Base-by-base conservation (phyloP, 2,329 filamentous ascomycete genomes). In the Calonectria pseudoturangicola region DNA sequence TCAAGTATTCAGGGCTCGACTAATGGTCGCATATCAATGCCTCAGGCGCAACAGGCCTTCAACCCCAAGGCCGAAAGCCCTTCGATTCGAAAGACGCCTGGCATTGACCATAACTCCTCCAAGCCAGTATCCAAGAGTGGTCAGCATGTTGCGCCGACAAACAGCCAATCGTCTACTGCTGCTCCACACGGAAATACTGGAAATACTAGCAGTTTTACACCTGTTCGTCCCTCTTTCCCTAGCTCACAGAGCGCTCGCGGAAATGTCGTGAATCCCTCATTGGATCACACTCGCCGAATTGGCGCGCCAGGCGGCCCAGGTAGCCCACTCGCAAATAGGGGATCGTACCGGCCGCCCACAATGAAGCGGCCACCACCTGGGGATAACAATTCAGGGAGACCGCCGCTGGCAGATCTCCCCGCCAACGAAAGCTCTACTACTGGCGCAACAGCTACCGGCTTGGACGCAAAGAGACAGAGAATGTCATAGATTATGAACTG, bases 81-180 rank as follows among this genome's bases (percentile, higher is more conserved):
- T 0, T 97, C 95, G 0, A 95, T 98, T 80, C 91, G 95, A 73
- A 96, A 96, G 81, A 98, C 96, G 0, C 93, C 94, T 0, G 96
- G 96, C 2, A 90, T 98, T 47, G 95, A 98, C 79, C 95, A 97
- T 80, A 92, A 86, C 27, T 93, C 91, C 65, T 96, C 94, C 5
- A 92, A 93, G 66, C 95, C 95, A 0, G 85, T 98, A 2, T 89
- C 89, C 4, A 90, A 89, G 74, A 88, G 87, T 56, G 85, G 88
- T 0, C 86, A 89, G 74, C 89, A 92, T 71, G 85, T 91, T 0
- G 81, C 87, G 1, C 86, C 88, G 1, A 58, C 80, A n/a, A 79
- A 70, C 74, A 81, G 77, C 73, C 82, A 84, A 66, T 66, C 76
- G 25, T 47, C 67, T 39, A 33, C 30, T 9, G 68, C 69, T 47